Evolutionary conservation across 176 grass and related monocot genomes (phyloP), one percentile per base, ranked within the genome.

Genomic region (Oryza officinalis): DNA sequence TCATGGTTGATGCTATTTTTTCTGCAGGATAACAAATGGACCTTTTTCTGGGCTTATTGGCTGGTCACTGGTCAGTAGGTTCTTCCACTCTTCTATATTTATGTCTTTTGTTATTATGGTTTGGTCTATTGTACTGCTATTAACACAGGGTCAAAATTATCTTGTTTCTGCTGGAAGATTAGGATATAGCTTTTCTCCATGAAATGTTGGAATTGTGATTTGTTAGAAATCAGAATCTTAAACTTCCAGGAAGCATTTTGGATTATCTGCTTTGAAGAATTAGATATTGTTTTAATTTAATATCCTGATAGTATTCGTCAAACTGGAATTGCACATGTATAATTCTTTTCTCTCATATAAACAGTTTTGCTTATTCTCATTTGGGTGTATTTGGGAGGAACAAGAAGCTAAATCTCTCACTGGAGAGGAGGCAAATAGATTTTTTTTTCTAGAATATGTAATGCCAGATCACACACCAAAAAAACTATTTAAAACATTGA

Each of bases 31-130:
- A 85, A 95, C 96, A 61, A 98, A 88, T 83, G 96, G 96, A 78
- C 96, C 96, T 35, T 91, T 98, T 88, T 93, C 96, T 80, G 96
- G 96, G 74, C 85, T 98, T 63, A 98, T 98, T 83, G 96, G 96
- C n/a, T n/a, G n/a, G n/a, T n/a, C n/a, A n/a, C 80, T 95, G 96
- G 96, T 98, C 30, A 57, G 83, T 91, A 68, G 8, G 17, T 77
- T 75, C 38, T 83, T 32, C 66, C 74, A 72, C 25, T 71, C 63
- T 59, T 69, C 27, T 54, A 25, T 46, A 44, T 81, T 77, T 59
- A 57, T 77, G 38, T 68, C 74, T 45, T 12, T 4, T 25, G 18
- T 61, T 44, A 41, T 63, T 23, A 14, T 70, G 52, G 12, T 50
- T 2, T 74, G n/a, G 43, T 52, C 57, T 81, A 13, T 86, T 22